Evolutionary conservation across 495 filamentous ascomycete genomes (phyloP).

Genomic region (Trichodelitschia bisporula): DNA sequence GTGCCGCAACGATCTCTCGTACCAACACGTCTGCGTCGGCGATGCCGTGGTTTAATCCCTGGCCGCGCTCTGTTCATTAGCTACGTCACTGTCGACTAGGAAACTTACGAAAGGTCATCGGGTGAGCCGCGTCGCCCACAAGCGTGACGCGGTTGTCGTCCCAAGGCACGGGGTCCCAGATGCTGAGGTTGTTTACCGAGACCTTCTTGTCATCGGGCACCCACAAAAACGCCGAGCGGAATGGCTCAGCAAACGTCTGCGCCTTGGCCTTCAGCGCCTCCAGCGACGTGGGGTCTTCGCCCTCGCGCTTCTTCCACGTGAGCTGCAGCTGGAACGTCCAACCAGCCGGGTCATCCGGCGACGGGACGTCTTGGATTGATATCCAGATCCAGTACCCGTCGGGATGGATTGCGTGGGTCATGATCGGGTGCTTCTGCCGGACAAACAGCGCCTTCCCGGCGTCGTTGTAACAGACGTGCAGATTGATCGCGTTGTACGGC

Average conservation of each 20-base stretch:
- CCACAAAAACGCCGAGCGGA: slow-evolving; percentile 18
- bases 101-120: slow-evolving; percentile 36
- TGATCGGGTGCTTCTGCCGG: slow-evolving; percentile 10
- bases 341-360: slow-evolving; percentile 12
- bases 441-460: slow-evolving; percentile 14
- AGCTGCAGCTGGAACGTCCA: slow-evolving; percentile 18
- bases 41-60: slow-evolving; percentile 26
- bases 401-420: slow-evolving; percentile 10
- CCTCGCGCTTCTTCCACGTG: slow-evolving; percentile 12
- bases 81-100: not conserved
- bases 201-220: slow-evolving; percentile 21
- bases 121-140: slow-evolving; percentile 35
- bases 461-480: slow-evolving; percentile 11
- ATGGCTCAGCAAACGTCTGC: slow-evolving; percentile 15
- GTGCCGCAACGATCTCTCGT: not conserved
- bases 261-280: slow-evolving; percentile 17
- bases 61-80: slow-evolving; percentile 22
- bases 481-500: slow-evolving; percentile 7
- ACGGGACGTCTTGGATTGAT: slow-evolving; percentile 9
- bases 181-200: slow-evolving; percentile 13
- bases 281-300: slow-evolving; percentile 10
- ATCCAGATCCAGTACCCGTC: slow-evolving; percentile 8
- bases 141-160: slow-evolving; percentile 25
- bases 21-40: slow-evolving; percentile 5
- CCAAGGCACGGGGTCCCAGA: slow-evolving; percentile 21